A percentile compares a stretch with the other conserved stretches of the same genome.
Conservation (phyloP, 2,329 filamentous ascomycete species). For the Fusarium illudens region DNA sequence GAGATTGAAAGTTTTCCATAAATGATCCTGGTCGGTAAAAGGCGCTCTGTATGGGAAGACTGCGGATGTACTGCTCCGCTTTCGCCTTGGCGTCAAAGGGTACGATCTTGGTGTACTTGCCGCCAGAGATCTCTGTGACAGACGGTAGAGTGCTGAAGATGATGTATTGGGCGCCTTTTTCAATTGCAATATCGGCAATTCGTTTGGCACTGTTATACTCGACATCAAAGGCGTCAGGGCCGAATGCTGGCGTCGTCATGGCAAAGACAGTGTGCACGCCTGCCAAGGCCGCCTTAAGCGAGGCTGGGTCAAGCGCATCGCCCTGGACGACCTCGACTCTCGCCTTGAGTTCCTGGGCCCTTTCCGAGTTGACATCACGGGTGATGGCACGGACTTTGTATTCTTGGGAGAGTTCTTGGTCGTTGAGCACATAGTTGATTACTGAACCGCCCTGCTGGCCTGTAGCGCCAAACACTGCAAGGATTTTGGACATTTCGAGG, state of each 20-base stretch:
- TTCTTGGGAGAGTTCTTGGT: slow-evolving; percentile 53
- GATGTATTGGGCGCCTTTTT: slow-evolving; percentile 48
- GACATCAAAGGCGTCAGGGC: slow-evolving; percentile 45
- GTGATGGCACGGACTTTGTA: slow-evolving; percentile 61
- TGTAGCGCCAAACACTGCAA: slow-evolving; percentile 61
- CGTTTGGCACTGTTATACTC: slow-evolving; percentile 50
- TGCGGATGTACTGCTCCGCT: slow-evolving; percentile 61
- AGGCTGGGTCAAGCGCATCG: slow-evolving; percentile 50
- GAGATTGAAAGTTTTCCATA: slow-evolving; percentile 51
- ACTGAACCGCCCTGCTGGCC: slow-evolving; percentile 61
- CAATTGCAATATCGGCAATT: slow-evolving; percentile 51
- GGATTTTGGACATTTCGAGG: slow-evolving; percentile 44
- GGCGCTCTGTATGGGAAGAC: slow-evolving; percentile 53
- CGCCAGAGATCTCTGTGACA: slow-evolving; percentile 47
- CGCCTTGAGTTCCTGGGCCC: slow-evolving; percentile 43
- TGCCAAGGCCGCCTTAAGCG: slow-evolving; percentile 51
- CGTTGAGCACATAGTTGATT: slow-evolving; percentile 54
- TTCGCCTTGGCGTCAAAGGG: slow-evolving; percentile 63
- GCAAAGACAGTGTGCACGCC: slow-evolving; percentile 59
- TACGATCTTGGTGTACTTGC: slow-evolving; percentile 44
- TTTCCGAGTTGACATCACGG: slow-evolving; percentile 51
- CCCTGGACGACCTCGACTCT: slow-evolving; percentile 50
- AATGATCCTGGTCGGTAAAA: slow-evolving; percentile 54
- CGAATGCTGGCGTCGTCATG: slow-evolving; percentile 55
- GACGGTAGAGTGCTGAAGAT: slow-evolving; percentile 53